A percentile compares a stretch with the other conserved stretches of the same genome.
phyloP scores from a whole-genome alignment of 805 yeast genomes.

The Metschnikowia santaceciliae region DNA sequence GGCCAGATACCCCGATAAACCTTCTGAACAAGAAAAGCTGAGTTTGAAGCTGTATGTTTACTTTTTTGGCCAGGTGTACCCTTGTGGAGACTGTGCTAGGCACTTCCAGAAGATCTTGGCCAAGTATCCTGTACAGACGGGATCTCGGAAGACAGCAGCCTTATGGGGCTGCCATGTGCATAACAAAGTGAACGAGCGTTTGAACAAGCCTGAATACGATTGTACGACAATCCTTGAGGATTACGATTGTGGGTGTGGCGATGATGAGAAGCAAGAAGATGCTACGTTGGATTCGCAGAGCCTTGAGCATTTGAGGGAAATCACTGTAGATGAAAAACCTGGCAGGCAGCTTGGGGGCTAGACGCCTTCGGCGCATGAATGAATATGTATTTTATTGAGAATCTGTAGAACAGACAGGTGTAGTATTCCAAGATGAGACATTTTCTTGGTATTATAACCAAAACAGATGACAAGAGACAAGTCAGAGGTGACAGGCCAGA shows the following conservation, averaged over 20 bases:
- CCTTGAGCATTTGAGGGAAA: conserved; percentile 39
- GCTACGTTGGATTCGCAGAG: conserved; percentile 33
- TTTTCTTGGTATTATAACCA: too few species aligned
- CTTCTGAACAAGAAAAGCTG: conserved; percentile 56
- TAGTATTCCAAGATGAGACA: too few species aligned
- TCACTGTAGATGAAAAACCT: conserved; percentile 43
- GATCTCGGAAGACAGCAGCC: conserved; percentile 75
- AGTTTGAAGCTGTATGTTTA: conserved; percentile 63
- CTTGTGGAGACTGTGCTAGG: conserved; percentile 95
- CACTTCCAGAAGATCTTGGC: conserved; percentile 72
- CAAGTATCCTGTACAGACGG: conserved; percentile 80
- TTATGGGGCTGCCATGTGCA: conserved; percentile 86
- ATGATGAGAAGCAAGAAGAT: conserved; percentile 55
- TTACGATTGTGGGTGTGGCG: conserved; percentile 95
- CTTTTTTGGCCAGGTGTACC: conserved; percentile 86
- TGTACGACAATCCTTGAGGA: conserved; percentile 82
- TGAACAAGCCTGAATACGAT: conserved; percentile 56
- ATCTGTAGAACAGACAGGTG: not conserved
- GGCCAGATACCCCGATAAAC: conserved; percentile 87
- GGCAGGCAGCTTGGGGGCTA: conserved; percentile 44
- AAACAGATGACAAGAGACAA: too few species aligned
- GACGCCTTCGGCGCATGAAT: not conserved
- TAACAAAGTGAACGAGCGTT: conserved; percentile 22
- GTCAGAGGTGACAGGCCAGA: too few species aligned
- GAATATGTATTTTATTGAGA: not conserved